A percentile compares a stretch with the other conserved stretches of the same genome.
Conservation (phyloP, 495 filamentous ascomycete species). For the Letharia columbiana region DNA sequence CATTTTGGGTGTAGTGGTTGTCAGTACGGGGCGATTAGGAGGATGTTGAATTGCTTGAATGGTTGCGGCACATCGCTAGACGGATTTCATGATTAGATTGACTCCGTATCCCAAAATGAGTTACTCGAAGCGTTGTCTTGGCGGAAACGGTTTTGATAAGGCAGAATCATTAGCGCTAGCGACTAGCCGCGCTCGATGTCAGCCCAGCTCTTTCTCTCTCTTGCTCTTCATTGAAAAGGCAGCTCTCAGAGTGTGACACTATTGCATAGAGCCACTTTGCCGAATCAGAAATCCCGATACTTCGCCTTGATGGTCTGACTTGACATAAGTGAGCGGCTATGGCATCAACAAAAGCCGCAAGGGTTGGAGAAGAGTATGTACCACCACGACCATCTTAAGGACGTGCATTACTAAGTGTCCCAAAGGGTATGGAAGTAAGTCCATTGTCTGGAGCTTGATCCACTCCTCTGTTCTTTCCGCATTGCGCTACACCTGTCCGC, state of each 20-base stretch:
- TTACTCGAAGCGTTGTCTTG: neutral
- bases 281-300: neutral
- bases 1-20: conserved; percentile 43
- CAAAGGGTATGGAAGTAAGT: conserved; percentile 95
- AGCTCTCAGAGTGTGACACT: neutral
- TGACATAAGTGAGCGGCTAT: conserved; percentile 32
- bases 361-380: conserved; percentile 93
- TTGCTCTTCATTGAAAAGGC: neutral
- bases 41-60: neutral
- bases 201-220: neutral
- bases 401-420: conserved; percentile 28
- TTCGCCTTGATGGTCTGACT: conserved; percentile 8
- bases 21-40: neutral
- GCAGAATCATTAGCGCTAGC: conserved; percentile 11
- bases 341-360: conserved; percentile 83
- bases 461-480: neutral
- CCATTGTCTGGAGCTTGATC: neutral
- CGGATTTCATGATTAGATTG: neutral
- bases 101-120: neutral
- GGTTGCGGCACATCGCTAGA: neutral
- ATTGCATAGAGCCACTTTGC: neutral
- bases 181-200: conserved; percentile 4
- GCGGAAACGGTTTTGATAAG: conserved; percentile 7
- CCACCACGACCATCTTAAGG: conserved; percentile 3
- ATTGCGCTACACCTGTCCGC: neutral